Conservation (phyloP, 1,139 yeast species). For the Blastobotrys aristatus region DNA sequence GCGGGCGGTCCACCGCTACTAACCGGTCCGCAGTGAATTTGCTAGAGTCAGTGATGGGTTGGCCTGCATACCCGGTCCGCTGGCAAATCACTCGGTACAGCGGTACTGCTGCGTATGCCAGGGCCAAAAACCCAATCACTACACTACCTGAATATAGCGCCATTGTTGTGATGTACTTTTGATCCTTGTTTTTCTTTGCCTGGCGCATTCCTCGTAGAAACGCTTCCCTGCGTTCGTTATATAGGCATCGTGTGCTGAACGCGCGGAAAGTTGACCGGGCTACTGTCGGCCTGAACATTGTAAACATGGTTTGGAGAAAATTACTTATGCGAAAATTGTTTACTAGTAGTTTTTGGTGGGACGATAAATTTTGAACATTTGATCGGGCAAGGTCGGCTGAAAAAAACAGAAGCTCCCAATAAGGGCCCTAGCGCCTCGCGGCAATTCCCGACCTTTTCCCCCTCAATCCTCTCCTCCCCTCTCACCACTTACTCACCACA, state of each 20-base stretch:
- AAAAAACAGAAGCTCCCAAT: no score
- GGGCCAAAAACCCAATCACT: slow-evolving; percentile 66
- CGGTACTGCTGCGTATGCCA: slow-evolving; percentile 90
- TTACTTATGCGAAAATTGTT: no score
- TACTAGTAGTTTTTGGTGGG: background rate
- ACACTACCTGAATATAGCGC: slow-evolving; percentile 70
- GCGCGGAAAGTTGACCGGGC: slow-evolving; percentile 2
- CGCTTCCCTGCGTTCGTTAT: slow-evolving; percentile 19
- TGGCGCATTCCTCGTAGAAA: slow-evolving; percentile 29
- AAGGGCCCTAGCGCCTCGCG: no score
- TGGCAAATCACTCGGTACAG: slow-evolving; percentile 88
- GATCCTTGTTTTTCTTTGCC: slow-evolving; percentile 33
- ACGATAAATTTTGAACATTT: background rate
- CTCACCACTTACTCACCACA: background rate
- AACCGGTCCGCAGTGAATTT: slow-evolving; percentile 83
- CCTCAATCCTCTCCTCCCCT: background rate
- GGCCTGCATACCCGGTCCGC: slow-evolving; percentile 94
- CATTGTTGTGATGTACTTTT: slow-evolving; percentile 44
- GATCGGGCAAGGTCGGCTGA: no score
- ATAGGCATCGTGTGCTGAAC: background rate
- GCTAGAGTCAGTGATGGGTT: slow-evolving; percentile 79
- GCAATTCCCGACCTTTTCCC: no score
- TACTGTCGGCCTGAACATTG: background rate
- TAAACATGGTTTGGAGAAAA: background rate
- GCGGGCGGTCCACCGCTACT: slow-evolving; percentile 81